These are phyloP conservation scores for Porcisia deanei DNA, from an alignment of 208 protist species.

Conservation along the genomic window DNA sequence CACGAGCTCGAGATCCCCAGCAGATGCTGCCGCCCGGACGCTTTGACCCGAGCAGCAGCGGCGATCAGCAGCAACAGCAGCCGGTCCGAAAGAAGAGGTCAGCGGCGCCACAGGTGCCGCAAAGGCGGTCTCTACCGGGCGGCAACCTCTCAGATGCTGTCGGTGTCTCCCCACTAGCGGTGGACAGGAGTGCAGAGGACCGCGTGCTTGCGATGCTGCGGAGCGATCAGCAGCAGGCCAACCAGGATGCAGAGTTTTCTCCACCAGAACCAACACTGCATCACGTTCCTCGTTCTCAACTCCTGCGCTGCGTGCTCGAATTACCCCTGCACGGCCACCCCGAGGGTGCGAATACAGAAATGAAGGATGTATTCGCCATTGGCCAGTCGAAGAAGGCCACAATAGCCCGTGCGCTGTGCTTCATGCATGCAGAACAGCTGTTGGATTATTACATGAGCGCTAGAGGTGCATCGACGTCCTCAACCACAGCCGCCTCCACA, in stretches of 20 bases:
- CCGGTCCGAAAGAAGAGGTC: background rate
- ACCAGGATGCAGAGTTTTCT: background rate
- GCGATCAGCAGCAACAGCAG: background rate
- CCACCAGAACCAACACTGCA: constrained; percentile 14
- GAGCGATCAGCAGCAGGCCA: constrained; percentile 18
- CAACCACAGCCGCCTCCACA: background rate
- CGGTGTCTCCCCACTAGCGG: constrained; percentile 28
- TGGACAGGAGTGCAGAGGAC: constrained; percentile 27
- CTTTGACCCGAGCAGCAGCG: background rate
- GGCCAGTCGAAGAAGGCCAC: constrained; percentile 64
- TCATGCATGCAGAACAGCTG: constrained; percentile 70
- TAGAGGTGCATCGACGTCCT: background rate
- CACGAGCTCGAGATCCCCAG: background rate
- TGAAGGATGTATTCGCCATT: constrained; percentile 38
- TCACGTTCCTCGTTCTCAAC: constrained; percentile 36
- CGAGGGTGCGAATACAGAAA: background rate
- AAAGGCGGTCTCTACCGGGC: constrained; percentile 24
- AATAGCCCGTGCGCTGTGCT: constrained; percentile 57
- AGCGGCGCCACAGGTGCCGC: background rate
- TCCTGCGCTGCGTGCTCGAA: constrained; percentile 51
- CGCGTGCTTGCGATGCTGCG: constrained; percentile 41
- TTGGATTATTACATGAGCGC: constrained; percentile 63
- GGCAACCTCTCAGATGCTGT: constrained; percentile 12
- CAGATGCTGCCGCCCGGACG: background rate
- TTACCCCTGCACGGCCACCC: constrained; percentile 27